Base-by-base conservation (phyloP, 2,329 filamentous ascomycete genomes). In the Torrubiella hemipterigena region DNA sequence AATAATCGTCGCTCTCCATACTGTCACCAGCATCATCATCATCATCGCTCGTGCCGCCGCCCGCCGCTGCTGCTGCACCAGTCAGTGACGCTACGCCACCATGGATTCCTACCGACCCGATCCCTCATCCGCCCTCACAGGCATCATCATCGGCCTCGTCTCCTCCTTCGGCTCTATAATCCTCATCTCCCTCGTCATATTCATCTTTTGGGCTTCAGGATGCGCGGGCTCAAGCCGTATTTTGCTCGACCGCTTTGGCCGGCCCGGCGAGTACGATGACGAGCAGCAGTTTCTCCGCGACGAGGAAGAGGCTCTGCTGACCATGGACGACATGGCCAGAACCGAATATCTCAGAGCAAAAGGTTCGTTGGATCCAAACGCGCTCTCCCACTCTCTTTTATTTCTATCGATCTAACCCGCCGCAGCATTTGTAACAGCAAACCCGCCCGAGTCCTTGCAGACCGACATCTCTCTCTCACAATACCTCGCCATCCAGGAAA, bases 381-480 rank as follows among this genome's bases (percentile, higher is more conserved):
- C 17, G 4, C 6, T 7, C 9, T 16, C 11, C 19, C 2, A 13
- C 11, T 6, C 13, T 6, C 12, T 7, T 24, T 18, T 24, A 15
- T 19, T 19, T 16, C 4, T 9, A 20, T 12, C 2, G 7, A 31
- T 16, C 24, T 34, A 17, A 30, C 12, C 17, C 29, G 11, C 14
- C 26, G 26, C 44, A 98, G 91, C 89, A 19, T 98, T 94, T 51
- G 77, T 95, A 39, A 80, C 91, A 54, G 84, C 80, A 34, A 95
- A 96, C 51, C 91, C 89, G 4, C 86, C 91, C 42, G 91, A 98
- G 56, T 96, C 91, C 7, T 64, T 89, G 36, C 86, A 91, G 49
- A 96, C 91, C 43, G 91, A 98, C 52, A 98, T 98, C 42, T 96
- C 91, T 15, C 63, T 98, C 41, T 96, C 91, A 21, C 91, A 98